A percentile compares a stretch with the other conserved stretches of the same genome.
phyloP scores from a whole-genome alignment of 1,284 basidiomycete genomes.

The Heliocybe sulcata region DNA sequence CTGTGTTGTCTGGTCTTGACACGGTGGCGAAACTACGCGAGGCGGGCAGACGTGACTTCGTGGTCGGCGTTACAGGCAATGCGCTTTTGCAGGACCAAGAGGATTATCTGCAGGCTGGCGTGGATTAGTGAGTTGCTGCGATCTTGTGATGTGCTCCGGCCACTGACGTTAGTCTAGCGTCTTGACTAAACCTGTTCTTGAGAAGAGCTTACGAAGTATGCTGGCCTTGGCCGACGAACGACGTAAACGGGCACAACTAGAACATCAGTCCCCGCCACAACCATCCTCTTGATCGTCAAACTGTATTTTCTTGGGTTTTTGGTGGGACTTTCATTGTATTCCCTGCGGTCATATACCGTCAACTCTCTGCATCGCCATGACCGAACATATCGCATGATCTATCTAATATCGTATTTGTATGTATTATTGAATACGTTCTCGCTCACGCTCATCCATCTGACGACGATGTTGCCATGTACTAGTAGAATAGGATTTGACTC shows the following conservation, averaged over 20 bases:
- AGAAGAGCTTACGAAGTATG: slow-evolving; percentile 27
- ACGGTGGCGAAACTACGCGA: slow-evolving; percentile 60
- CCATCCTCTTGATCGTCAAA: neutral
- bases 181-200: slow-evolving; percentile 29
- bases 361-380: neutral
- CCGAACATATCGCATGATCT: neutral
- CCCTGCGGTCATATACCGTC: neutral
- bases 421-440: neutral
- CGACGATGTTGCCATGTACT: neutral
- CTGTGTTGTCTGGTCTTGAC: slow-evolving; percentile 73
- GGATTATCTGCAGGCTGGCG: slow-evolving; percentile 73
- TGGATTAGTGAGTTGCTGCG: slow-evolving; percentile 51
- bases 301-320: neutral
- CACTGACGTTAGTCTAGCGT: slow-evolving; percentile 14
- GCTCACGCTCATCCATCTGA: neutral
- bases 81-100: slow-evolving; percentile 62
- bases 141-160: neutral
- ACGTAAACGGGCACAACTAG: slow-evolving; percentile 10
- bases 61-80: slow-evolving; percentile 76
- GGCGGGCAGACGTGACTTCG: slow-evolving; percentile 63
- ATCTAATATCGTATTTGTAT: neutral
- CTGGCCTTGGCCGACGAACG: slow-evolving; percentile 26
- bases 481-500: too few species aligned
- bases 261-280: neutral
- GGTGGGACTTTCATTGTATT: neutral